phyloP scores from a whole-genome alignment of 805 yeast genomes.

The Pichia sporocuriosa region DNA sequence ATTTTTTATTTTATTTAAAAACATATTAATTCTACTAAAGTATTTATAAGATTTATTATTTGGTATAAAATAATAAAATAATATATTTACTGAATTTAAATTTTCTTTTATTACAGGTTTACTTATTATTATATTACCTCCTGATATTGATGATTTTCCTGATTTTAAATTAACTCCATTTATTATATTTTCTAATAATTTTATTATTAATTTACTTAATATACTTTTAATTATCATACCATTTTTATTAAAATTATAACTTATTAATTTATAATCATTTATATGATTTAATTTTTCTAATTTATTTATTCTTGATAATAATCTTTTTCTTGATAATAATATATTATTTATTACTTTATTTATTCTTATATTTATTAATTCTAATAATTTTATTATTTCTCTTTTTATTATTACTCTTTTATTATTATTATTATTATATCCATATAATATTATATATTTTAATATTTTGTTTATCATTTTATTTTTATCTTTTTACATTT shows the following conservation, averaged over 20 bases:
- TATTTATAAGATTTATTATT: constrained; percentile 5
- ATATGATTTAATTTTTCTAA: constrained; percentile 10
- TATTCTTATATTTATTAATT: constrained; percentile 4
- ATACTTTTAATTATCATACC: constrained; percentile 8
- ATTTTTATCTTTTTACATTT: constrained; percentile 1
- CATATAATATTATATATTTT: constrained; percentile 2
- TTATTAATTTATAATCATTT: constrained; percentile 4
- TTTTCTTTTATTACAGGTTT: constrained; percentile 9
- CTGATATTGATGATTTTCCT: constrained; percentile 1
- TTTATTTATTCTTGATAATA: constrained; percentile 5
- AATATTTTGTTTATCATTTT: background rate
- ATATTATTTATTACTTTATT: constrained; percentile 2
- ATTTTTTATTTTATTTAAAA: constrained; percentile 2
- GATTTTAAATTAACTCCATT: constrained; percentile 3
- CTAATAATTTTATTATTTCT: constrained; percentile 6
- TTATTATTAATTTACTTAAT: constrained; percentile 10
- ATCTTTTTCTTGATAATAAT: constrained; percentile 2
- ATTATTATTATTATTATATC: constrained; percentile 1
- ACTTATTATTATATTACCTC: constrained; percentile 9
- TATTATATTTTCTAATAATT: constrained; percentile 9
- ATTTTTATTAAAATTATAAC: constrained; percentile 12
- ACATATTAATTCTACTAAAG: constrained; percentile 6
- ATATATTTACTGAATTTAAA: constrained; percentile 5
- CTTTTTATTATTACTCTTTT: constrained; percentile 2
- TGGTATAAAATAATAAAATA: constrained; percentile 8